Evolutionary conservation across 2,329 filamentous ascomycete genomes (phyloP), one percentile per base, ranked within the genome.

Genomic region (Arthrinium phaeospermum): DNA sequence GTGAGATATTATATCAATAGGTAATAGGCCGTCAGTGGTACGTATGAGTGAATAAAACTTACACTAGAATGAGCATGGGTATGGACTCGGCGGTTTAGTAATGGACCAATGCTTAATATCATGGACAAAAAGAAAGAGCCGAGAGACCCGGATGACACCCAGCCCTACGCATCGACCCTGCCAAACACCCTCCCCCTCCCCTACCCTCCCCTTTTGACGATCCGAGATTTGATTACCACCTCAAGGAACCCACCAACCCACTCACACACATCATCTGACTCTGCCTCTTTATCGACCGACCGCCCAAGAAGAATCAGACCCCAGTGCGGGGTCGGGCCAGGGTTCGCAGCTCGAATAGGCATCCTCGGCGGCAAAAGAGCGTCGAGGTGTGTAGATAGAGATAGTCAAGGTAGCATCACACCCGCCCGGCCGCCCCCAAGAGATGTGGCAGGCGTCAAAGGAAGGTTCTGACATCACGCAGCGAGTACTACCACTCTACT

Each of bases 171-270:
- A 19, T 8, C 30, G 24, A 51, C 51, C 51, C 19, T 47, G 7
- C 16, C 19, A 10, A 49, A 49, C 47, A 1, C 13, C n/a, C n/a
- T 22, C 10, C 14, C 57, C 8, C 14, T n/a, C n/a, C n/a, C n/a
- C n/a, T n/a, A n/a, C n/a, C 30, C 22, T 30, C 57, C 34, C 57
- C 10, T 64, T 64, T 64, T 37, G 34, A 14, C 34, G 57, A 64
- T 41, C 57, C 57, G 30, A 41, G 57, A 64, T 64, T 57, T 64
- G 57, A 64, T n/a, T 64, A 64, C 57, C 57, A 61, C 53, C 27
- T 34, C 19, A 24, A n/a, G 47, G 24, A 24, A 10, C 47, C 22
- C n/a, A 14, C 49, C 37, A 41, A 41, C n/a, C 10, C n/a, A 19
- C 22, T 1, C 53, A n/a, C 19, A n/a, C 34, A 41, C 34, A 64